Evolutionary conservation across 768 basidiomycete genomes (phyloP).

Genomic region (Auricularia sp.): DNA sequence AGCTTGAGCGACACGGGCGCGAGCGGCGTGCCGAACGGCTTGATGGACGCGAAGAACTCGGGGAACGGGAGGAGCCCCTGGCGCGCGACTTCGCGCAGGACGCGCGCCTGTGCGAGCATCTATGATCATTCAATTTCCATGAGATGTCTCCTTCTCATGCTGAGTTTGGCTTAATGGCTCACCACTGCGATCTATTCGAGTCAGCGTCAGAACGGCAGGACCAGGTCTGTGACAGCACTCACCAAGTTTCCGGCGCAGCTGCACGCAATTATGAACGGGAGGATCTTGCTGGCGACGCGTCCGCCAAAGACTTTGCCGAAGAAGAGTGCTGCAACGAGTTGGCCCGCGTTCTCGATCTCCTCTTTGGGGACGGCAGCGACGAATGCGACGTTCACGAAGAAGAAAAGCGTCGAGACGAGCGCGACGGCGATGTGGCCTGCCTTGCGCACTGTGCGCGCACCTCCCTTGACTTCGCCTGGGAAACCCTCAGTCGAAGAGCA

Average conservation of each 20-base stretch:
- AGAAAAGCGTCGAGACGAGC: constrained; percentile 34
- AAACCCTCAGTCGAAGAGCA: too few relatives aligned
- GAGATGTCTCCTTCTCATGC: too few relatives aligned
- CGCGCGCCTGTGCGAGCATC: constrained; percentile 33
- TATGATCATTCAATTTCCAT: constrained; percentile 2
- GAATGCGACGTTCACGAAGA: constrained; percentile 36
- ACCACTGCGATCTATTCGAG: background rate
- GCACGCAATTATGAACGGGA: constrained; percentile 6
- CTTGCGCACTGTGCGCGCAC: constrained; percentile 32
- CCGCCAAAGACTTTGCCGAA: constrained; percentile 40
- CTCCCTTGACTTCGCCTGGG: background rate
- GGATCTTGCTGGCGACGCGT: constrained; percentile 6
- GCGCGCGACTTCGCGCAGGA: constrained; percentile 41
- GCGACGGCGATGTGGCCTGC: constrained; percentile 36
- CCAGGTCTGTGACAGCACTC: background rate
- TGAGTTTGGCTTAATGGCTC: too few relatives aligned
- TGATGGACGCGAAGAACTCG: constrained; percentile 35
- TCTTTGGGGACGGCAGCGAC: constrained; percentile 32
- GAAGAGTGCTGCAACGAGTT: constrained; percentile 39
- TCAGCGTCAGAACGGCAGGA: background rate
- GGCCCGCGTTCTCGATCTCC: constrained; percentile 31
- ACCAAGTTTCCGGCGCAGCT: background rate
- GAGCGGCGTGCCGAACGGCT: constrained; percentile 39
- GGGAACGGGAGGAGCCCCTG: constrained; percentile 44
- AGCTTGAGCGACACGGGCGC: constrained; percentile 33